Conservation (phyloP, 345 rosid species). For the Conringia planisiliqua region DNA sequence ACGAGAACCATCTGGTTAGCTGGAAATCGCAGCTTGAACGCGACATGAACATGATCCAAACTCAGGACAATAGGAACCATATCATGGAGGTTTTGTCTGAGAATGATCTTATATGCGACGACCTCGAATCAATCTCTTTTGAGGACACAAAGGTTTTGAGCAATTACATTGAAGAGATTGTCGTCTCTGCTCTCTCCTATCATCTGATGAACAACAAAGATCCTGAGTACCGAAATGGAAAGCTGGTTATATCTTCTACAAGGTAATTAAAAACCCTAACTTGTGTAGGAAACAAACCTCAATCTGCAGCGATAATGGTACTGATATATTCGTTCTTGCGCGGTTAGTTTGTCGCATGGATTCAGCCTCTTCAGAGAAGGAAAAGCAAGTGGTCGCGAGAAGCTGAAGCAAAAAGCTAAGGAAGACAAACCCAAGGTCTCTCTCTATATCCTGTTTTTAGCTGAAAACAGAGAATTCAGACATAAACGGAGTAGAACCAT, state of each 20-base stretch:
- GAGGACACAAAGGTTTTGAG: conserved; percentile 71
- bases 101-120: conserved; percentile 89
- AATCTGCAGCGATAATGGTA: not conserved
- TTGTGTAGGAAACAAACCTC: not conserved
- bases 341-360: conserved; percentile 82
- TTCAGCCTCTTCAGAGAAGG: conserved; percentile 73
- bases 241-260: conserved; percentile 69
- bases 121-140: conserved; percentile 62
- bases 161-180: conserved; percentile 84
- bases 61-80: conserved; percentile 85
- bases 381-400: conserved; percentile 46
- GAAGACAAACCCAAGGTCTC: conserved; percentile 28
- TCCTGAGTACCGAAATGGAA: conserved; percentile 81
- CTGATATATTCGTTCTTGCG: conserved; percentile 6
- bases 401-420: conserved; percentile 44
- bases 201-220: conserved; percentile 81
- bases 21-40: conserved; percentile 89
- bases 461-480: conserved; percentile 2
- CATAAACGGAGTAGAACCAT: not conserved
- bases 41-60: conserved; percentile 94
- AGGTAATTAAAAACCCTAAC: conserved; percentile 43
- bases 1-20: conserved; percentile 72
- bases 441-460: not conserved
- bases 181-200: conserved; percentile 82
- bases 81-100: conserved; percentile 85